These are phyloP conservation scores for Artemisia tridentata DNA, from an alignment of 129 eudicot genomes.

Conservation along the genomic window DNA sequence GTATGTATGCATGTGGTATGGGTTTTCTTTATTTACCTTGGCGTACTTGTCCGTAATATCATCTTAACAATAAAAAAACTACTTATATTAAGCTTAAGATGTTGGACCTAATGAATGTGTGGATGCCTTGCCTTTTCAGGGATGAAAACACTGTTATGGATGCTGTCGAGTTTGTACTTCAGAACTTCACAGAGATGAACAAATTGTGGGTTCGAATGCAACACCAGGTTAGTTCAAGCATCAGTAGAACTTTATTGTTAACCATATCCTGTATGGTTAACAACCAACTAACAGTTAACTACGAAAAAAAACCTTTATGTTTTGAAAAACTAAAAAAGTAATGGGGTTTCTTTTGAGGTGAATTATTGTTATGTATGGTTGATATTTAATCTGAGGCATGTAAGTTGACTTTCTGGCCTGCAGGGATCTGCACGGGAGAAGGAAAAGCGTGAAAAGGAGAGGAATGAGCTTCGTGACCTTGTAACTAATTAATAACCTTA, in stretches of 20 bases:
- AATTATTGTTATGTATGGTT: slow-evolving; percentile 22
- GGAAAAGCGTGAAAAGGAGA: slow-evolving; percentile 93
- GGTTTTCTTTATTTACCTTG: slow-evolving; percentile 15
- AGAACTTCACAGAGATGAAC: slow-evolving; percentile 96
- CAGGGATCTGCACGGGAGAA: slow-evolving; percentile 95
- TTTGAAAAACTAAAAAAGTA: slow-evolving; percentile 31
- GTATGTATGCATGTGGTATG: slow-evolving; percentile 14
- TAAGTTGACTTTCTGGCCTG: slow-evolving; percentile 52
- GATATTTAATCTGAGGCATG: slow-evolving; percentile 41
- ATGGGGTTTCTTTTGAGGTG: slow-evolving; percentile 36
- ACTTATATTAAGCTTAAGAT: slow-evolving; percentile 11
- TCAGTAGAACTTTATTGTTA: neutral
- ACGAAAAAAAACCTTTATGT: slow-evolving; percentile 14
- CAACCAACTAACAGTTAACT: too few species aligned
- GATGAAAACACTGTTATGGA: slow-evolving; percentile 92
- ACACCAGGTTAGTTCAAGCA: slow-evolving; percentile 70
- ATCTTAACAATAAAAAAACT: slow-evolving; percentile 1
- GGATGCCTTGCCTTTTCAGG: slow-evolving; percentile 38
- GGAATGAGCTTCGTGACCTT: slow-evolving; percentile 99
- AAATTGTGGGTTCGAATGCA: slow-evolving; percentile 98
- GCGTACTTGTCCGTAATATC: neutral
- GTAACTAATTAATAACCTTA: slow-evolving; percentile 44
- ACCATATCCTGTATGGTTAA: too few species aligned
- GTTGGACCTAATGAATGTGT: slow-evolving; percentile 25
- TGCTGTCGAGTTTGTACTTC: slow-evolving; percentile 96